Conservation (phyloP, 768 basidiomycete species). For the Boletus rubescentipes region DNA sequence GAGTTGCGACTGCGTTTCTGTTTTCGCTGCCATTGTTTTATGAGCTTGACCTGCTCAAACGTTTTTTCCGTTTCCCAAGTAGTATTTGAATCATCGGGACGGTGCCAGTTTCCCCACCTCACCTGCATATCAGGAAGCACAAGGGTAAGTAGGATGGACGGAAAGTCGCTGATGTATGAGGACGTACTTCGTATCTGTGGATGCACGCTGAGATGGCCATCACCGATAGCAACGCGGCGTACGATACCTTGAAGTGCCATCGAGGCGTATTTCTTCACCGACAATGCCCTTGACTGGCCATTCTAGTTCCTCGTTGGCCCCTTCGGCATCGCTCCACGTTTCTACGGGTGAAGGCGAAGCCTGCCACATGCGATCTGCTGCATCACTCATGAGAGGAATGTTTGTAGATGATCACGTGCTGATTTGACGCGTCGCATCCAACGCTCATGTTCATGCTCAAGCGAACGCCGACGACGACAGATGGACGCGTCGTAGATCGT, state of each 20-base stretch:
- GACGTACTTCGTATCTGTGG: conserved; percentile 33
- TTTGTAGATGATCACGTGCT: conserved; percentile 24
- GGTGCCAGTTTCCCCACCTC: conserved; percentile 52
- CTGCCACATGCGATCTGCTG: conserved; percentile 20
- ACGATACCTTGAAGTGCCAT: conserved; percentile 28
- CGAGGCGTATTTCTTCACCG: conserved; percentile 32
- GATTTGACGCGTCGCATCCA: conserved; percentile 12
- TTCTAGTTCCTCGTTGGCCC: conserved; percentile 30
- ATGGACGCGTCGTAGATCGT: conserved; percentile 66
- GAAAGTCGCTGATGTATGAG: neutral
- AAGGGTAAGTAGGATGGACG: neutral
- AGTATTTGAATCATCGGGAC: conserved; percentile 51
- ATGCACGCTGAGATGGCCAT: conserved; percentile 4
- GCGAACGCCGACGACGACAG: conserved; percentile 64
- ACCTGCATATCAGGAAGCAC: conserved; percentile 37
- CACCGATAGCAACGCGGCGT: neutral
- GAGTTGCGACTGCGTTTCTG: conserved; percentile 32
- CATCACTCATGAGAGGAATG: neutral
- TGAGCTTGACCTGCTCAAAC: conserved; percentile 17
- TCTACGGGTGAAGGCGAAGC: conserved; percentile 32
- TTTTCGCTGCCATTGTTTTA: conserved; percentile 34
- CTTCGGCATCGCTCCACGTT: conserved; percentile 32
- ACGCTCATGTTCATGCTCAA: conserved; percentile 53
- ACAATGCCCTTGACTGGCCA: conserved; percentile 32
- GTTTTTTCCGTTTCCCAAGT: conserved; percentile 45